Conservation (phyloP, 768 basidiomycete species). For the Glaciozyma martinii region DNA sequence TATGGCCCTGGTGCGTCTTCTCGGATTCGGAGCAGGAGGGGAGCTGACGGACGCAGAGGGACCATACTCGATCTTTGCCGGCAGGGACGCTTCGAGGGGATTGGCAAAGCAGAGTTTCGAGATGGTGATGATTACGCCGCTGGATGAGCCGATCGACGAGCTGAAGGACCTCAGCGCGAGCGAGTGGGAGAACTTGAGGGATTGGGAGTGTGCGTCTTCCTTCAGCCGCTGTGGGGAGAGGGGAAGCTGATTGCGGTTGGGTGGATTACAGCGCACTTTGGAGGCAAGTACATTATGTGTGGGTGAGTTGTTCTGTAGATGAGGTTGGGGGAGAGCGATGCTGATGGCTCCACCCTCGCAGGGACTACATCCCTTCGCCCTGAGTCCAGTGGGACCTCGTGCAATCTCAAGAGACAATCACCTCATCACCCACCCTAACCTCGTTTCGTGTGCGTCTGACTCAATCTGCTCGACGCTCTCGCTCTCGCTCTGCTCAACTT, state of each 20-base stretch:
- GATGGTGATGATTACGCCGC: constrained; percentile 77
- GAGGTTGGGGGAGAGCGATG: too few species aligned
- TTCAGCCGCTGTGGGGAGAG: neutral
- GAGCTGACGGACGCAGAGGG: constrained; percentile 48
- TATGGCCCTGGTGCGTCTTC: constrained; percentile 75
- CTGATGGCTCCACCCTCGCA: too few species aligned
- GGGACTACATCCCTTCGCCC: too few species aligned
- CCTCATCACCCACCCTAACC: too few species aligned
- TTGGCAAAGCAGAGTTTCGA: constrained; percentile 53
- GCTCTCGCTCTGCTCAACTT: too few species aligned
- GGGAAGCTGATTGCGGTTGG: neutral
- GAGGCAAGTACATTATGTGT: constrained; percentile 1
- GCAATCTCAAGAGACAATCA: too few species aligned
- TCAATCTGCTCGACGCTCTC: too few species aligned
- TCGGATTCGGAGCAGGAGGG: neutral
- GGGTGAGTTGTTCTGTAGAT: neutral
- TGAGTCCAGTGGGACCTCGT: too few species aligned
- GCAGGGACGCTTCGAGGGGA: constrained; percentile 85
- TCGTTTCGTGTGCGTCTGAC: too few species aligned
- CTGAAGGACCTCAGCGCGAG: constrained; percentile 57
- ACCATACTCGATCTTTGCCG: constrained; percentile 96
- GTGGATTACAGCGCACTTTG: neutral
- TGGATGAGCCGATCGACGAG: constrained; percentile 77
- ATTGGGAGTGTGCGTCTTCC: constrained; percentile 24
- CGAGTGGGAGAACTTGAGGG: constrained; percentile 32